Base-by-base conservation (phyloP, 106 monocot genomes). In the Allium cepa region DNA sequence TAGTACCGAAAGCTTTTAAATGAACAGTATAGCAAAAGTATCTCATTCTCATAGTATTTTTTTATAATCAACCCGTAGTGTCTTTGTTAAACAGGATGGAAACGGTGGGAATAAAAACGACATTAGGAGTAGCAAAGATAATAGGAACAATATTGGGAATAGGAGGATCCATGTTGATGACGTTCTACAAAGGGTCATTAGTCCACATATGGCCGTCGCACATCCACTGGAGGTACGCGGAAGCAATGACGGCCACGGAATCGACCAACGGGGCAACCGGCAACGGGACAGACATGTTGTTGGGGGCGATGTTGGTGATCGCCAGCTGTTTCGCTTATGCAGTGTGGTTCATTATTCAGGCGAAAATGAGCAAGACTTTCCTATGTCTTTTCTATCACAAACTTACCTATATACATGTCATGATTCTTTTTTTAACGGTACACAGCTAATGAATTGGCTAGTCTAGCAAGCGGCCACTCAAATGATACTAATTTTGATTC, bases 81-180 rank as follows among this genome's bases (percentile, higher is more conserved):
- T n/a, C n/a, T 53, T 15, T 2, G 2, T 15, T 2, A 11, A 53
- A 53, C 56, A 88, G 83, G 67, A 85, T 87, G 76, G 94, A 94
- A 70, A 83, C 74, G 11, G 80, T 83, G 26, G 71, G 77, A 12
- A 75, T 90, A 14, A 69, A 57, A 46, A 83, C 69, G 1, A 1
- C 63, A 45, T 48, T 81, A 0, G 87, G 90, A 0, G 69, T 83
- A 47, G 87, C 87, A 0, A 94, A 94, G 83, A 68, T 90, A 10
- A 12, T 67, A 2, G 90, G 90, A 9, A 94, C 94, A 0, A 50
- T 59, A 13, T n/a, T 94, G 10, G 85, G 87, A 47, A 81, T 94
- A 4, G 83, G 90, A 4, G 90, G 90, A 0, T 87, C 94, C 13
- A 94, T 90, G 94, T 18, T 88, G 26, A 94, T 94, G 94, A 90